Conservation (phyloP, 2,329 filamentous ascomycete species). For the Alternaria hordeiaustralica region DNA sequence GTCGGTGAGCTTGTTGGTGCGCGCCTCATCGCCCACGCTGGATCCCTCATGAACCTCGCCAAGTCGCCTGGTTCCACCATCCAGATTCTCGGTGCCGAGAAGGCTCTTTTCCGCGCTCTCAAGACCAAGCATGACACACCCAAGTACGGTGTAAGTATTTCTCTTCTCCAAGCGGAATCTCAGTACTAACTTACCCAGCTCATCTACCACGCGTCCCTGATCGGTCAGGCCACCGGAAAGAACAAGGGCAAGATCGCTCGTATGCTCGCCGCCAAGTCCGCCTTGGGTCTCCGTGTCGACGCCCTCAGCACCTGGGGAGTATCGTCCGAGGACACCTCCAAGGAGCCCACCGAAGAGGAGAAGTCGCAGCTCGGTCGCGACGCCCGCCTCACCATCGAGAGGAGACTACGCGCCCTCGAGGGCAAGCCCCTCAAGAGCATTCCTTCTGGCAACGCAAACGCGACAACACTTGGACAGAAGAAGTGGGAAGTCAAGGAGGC, state of each 20-base stretch:
- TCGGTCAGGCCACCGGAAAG: constrained; percentile 94
- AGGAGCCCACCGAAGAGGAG: constrained; percentile 81
- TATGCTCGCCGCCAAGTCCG: constrained; percentile 92
- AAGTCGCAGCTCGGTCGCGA: constrained; percentile 79
- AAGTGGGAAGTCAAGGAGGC: constrained; percentile 94
- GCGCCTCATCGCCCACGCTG: constrained; percentile 90
- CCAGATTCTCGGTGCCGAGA: constrained; percentile 97
- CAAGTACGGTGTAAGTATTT: constrained; percentile 74
- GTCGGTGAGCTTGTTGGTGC: constrained; percentile 94
- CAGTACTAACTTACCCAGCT: constrained; percentile 53
- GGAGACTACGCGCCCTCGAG: constrained; percentile 78
- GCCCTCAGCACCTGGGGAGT: constrained; percentile 79
- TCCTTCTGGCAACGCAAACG: constrained; percentile 62
- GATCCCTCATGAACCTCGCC: constrained; percentile 91
- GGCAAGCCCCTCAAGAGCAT: constrained; percentile 85
- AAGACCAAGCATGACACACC: constrained; percentile 99
- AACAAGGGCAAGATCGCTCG: constrained; percentile 99
- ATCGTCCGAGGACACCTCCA: constrained; percentile 57
- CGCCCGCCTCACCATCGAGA: constrained; percentile 75
- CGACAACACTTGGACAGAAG: constrained; percentile 50
- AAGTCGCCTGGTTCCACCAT: constrained; percentile 96
- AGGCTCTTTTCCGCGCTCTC: constrained; percentile 95
- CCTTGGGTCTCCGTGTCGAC: constrained; percentile 91
- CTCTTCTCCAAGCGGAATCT: constrained; percentile 71
- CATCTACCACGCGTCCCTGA: constrained; percentile 72